phyloP scores from a whole-genome alignment of 352 stramenopile species.

The Thraustotheca clavata region DNA sequence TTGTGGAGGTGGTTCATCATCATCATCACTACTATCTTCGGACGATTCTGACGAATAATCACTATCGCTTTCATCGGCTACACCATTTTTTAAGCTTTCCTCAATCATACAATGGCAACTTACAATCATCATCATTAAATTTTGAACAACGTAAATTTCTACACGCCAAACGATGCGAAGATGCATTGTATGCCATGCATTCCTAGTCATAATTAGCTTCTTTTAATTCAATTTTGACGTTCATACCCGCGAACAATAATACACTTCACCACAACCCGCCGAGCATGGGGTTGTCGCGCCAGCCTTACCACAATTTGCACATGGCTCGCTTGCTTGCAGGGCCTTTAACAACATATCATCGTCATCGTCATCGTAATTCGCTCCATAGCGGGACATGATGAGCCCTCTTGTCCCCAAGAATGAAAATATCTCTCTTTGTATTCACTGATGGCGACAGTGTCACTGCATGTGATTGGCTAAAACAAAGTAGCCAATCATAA shows the following conservation, averaged over 20 bases:
- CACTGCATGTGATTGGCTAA: not conserved
- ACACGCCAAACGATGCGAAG: conserved; percentile 76
- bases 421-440: conserved; percentile 9
- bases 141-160: conserved; percentile 82
- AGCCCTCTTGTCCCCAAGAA: conserved; percentile 6
- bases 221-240: not conserved
- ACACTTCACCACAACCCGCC: conserved; percentile 79
- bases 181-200: conserved; percentile 84
- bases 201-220: conserved; percentile 31
- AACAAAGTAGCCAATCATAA: not conserved
- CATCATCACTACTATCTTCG: conserved; percentile 8
- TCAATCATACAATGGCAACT: not conserved
- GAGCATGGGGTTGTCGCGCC: conserved; percentile 81
- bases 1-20: not conserved
- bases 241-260: conserved; percentile 77
- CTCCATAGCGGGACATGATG: conserved; percentile 8
- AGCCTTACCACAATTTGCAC: conserved; percentile 68
- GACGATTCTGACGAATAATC: conserved; percentile 14
- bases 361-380: conserved; percentile 74
- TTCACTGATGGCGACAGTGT: conserved; percentile 4
- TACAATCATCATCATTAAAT: conserved; percentile 66
- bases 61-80: conserved; percentile 10
- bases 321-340: conserved; percentile 80
- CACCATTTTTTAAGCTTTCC: not conserved
- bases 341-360: conserved; percentile 81